A percentile compares a stretch with the other conserved stretches of the same genome.
These are phyloP conservation scores for Phaseolus lunatus DNA, from an alignment of 306 rosid genomes.

Conservation along the genomic window DNA sequence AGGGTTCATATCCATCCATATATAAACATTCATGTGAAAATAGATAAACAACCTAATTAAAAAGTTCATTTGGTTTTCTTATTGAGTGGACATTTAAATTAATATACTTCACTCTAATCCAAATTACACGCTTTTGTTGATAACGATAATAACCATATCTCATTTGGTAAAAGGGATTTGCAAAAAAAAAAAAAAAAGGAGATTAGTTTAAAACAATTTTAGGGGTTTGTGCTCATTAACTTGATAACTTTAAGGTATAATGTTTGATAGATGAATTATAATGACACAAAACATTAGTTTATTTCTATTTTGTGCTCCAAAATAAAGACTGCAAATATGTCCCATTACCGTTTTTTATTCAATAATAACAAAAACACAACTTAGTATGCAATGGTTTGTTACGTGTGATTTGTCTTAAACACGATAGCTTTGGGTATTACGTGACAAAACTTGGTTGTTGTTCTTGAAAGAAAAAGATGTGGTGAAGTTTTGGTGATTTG, in stretches of 20 bases:
- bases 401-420: background rate
- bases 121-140: background rate
- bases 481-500: slow-evolving; percentile 32
- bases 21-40: background rate
- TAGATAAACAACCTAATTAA: background rate
- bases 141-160: slow-evolving; percentile 9
- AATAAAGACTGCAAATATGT: background rate
- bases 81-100: background rate
- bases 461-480: background rate
- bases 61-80: background rate
- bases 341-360: too few relatives aligned
- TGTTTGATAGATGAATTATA: too few relatives aligned
- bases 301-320: background rate
- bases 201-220: background rate
- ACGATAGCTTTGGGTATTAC: background rate
- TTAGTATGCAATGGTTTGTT: background rate
- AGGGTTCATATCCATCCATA: background rate
- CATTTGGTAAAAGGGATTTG: background rate
- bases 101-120: background rate
- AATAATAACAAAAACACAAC: too few relatives aligned
- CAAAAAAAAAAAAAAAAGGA: background rate
- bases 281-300: too few relatives aligned
- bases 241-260: too few relatives aligned
- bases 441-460: slow-evolving; percentile 8
- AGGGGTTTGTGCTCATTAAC: too few relatives aligned